phyloP scores from a whole-genome alignment of 805 yeast species.

The Kodamaea kakaduensis region DNA sequence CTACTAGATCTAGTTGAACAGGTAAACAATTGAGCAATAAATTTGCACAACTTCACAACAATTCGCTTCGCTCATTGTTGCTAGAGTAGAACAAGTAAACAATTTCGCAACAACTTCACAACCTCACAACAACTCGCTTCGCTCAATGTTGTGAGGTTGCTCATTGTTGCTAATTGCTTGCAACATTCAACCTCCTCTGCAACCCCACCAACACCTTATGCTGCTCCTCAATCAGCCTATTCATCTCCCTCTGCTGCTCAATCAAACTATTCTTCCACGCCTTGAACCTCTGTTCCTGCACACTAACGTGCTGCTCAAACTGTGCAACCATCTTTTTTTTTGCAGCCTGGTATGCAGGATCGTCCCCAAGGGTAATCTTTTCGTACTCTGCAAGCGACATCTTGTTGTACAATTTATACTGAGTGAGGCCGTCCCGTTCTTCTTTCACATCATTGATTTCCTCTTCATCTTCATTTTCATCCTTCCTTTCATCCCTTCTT shows the following conservation, averaged over 20 bases:
- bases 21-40: no score
- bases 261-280: conserved; percentile 58
- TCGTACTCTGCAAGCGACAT: conserved; percentile 37
- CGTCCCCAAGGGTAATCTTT: conserved; percentile 35
- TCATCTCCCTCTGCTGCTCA: conserved; percentile 52
- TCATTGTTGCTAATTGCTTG: background rate
- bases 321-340: conserved; percentile 42
- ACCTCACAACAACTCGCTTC: no score
- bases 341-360: conserved; percentile 44
- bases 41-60: no score
- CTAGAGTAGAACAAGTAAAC: no score
- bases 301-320: conserved; percentile 39
- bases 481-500: no score
- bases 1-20: no score
- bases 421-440: conserved; percentile 24
- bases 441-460: background rate
- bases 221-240: conserved; percentile 47
- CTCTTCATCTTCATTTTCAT: no score
- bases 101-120: no score
- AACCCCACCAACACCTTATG: conserved; percentile 20
- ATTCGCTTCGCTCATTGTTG: no score
- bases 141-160: background rate
- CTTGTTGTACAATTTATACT: conserved; percentile 36
- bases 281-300: conserved; percentile 55
- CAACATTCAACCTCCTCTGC: conserved; percentile 4